Evolutionary conservation across 768 basidiomycete species (phyloP).

Genomic region (Suillus paluster): DNA sequence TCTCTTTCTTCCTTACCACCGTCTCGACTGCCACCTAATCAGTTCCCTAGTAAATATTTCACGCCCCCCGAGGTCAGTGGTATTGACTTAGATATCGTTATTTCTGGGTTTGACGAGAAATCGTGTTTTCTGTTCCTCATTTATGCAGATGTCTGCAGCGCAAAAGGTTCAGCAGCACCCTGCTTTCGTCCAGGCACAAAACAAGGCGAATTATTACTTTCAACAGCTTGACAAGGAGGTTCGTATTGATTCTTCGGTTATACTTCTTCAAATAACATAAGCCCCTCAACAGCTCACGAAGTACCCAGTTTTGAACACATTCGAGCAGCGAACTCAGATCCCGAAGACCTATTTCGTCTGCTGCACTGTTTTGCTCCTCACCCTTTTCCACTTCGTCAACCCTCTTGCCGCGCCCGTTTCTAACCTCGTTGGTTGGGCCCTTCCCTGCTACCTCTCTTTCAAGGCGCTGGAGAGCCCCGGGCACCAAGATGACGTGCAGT

Average conservation of each 20-base stretch:
- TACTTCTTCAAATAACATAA: conserved; percentile 7
- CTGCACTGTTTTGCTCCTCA: conserved; percentile 67
- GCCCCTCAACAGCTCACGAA: conserved; percentile 65
- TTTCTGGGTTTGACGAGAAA: conserved; percentile 5
- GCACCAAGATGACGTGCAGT: conserved; percentile 86
- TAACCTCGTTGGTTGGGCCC: conserved; percentile 91
- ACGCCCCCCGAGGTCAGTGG: conserved; percentile 15
- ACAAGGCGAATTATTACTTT: conserved; percentile 81
- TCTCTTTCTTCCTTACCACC: conserved; percentile 29
- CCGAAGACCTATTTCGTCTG: conserved; percentile 92
- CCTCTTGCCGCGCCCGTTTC: conserved; percentile 91
- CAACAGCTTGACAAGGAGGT: conserved; percentile 98
- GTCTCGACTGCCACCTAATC: conserved; percentile 15
- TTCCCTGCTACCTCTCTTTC: conserved; percentile 95
- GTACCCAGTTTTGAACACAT: conserved; percentile 80
- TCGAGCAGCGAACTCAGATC: conserved; percentile 90
- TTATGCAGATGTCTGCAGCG: conserved; percentile 70
- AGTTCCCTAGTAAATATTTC: conserved; percentile 17
- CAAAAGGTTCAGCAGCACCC: conserved; percentile 91
- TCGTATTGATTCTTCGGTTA: conserved; percentile 24
- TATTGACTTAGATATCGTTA: conserved; percentile 3
- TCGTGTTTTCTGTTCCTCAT: conserved; percentile 16
- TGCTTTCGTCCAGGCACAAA: conserved; percentile 80
- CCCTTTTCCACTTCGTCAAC: conserved; percentile 84
- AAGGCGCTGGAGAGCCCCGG: conserved; percentile 90